A percentile compares a stretch with the other conserved stretches of the same genome.
These are phyloP conservation scores for Cardamine chenopodiifolia DNA, from an alignment of 345 rosid genomes.

Conservation along the genomic window DNA sequence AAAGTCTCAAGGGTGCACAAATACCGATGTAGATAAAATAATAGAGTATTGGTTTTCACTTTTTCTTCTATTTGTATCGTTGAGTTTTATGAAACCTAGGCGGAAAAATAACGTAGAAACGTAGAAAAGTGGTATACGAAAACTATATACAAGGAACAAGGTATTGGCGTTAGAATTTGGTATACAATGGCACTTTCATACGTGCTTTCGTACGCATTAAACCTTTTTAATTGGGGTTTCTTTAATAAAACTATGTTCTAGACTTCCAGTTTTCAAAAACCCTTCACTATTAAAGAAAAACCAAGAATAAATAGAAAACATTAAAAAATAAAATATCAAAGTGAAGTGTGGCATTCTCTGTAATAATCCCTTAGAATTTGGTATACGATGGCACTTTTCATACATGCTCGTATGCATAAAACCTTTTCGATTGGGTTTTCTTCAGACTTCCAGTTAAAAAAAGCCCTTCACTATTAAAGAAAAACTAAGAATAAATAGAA, in stretches of 20 bases:
- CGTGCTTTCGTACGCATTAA: background rate
- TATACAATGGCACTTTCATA: background rate
- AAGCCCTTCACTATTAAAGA: background rate
- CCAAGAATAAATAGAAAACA: background rate
- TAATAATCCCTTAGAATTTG: too few species aligned
- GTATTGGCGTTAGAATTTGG: constrained; percentile 5
- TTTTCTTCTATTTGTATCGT: constrained; percentile 13
- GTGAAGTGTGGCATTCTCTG: too few species aligned
- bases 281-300: background rate
- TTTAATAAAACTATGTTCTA: too few species aligned
- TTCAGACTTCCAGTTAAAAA: background rate
- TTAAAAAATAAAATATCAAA: background rate
- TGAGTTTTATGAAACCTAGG: constrained; percentile 32
- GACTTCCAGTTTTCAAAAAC: background rate
- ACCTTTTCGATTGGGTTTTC: background rate
- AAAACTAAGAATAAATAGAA: background rate
- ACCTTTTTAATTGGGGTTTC: background rate
- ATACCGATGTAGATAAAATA: constrained; percentile 2
- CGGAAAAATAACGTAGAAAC: constrained; percentile 25
- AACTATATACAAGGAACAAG: background rate
- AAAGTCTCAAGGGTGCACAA: constrained; percentile 17
- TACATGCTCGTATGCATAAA: background rate
- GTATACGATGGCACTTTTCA: constrained; percentile 13
- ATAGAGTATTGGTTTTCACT: background rate
- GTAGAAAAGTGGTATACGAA: constrained; percentile 25